Base-by-base conservation (phyloP, 495 filamentous ascomycete species). In the Opeltia flavorubescens region DNA sequence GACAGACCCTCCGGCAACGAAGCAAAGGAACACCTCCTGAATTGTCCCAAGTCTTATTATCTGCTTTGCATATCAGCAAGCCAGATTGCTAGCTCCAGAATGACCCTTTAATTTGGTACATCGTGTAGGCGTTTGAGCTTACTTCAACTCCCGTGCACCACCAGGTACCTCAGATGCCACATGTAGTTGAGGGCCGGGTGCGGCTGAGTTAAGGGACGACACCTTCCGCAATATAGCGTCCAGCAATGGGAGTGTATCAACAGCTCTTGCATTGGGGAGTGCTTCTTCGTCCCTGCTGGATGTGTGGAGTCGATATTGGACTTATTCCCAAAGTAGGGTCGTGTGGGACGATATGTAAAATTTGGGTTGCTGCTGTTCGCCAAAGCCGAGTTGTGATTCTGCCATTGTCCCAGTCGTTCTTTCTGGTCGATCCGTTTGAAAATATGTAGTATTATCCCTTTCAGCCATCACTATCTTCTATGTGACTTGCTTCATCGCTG, bases 201-300 rank as follows among this genome's bases (percentile, higher is more conserved):
- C 77, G 0, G 83, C 70, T 0, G 81, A 59, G 55, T 83, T 70
- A 0, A 82, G 66, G 8, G 83, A 75, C 0, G 87, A 68, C 0
- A 81, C 84, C 55, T 87, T 83, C 58, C 70, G 71, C 13, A 87
- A 29, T 1, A 81, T 65, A 9, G 81, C 80, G 53, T 86, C 72
- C 1, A 87, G 70, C 1, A 84, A 47, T 0, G 81, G 81, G 0
- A 86, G 70, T 12, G 52, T 50, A 55, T 86, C 80, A 26, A 87
- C 61, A 1, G 66, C 65, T 50, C 77, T 75, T 0, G 76, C 51
- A 40, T 70, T 60, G 0, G 78, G 75, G 21, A 75, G 53, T 20
- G 1, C 0, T 4, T 13, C 13, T 18, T 39, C 35, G 8, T 28
- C 9, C 7, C 15, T 39, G 17, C 25, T 25, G 3, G 18, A 41